Conservation (phyloP, 192 early-diverging fungal genomes). For the Gaertneriomyces semiglobifer region DNA sequence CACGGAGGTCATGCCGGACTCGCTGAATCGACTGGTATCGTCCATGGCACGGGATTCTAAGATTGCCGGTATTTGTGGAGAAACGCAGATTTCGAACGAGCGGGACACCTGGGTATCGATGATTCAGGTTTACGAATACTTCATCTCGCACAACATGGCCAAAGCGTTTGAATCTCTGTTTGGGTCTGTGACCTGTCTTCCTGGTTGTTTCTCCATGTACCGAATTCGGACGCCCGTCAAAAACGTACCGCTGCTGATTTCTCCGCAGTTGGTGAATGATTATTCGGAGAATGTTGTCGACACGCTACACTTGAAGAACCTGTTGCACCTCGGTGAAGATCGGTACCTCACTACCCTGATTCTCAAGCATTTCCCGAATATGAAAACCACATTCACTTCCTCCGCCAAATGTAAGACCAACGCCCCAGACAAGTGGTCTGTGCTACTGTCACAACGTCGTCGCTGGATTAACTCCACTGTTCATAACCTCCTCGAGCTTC, state of each 20-base stretch:
- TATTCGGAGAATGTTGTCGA: slow-evolving; percentile 91
- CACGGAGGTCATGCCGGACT: slow-evolving; percentile 78
- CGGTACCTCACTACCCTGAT: slow-evolving; percentile 94
- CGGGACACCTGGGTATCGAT: slow-evolving; percentile 91
- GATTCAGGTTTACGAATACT: slow-evolving; percentile 91
- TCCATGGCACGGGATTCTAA: slow-evolving; percentile 85
- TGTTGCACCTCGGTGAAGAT: slow-evolving; percentile 94
- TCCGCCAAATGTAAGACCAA: slow-evolving; percentile 88
- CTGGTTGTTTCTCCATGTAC: slow-evolving; percentile 99
- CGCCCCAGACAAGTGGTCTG: slow-evolving; percentile 84
- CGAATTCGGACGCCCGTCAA: slow-evolving; percentile 80
- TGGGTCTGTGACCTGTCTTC: slow-evolving; percentile 62
- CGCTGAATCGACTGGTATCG: slow-evolving; percentile 88
- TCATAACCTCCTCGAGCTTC: slow-evolving; percentile 89
- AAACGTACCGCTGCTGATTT: slow-evolving; percentile 74
- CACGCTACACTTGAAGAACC: slow-evolving; percentile 96
- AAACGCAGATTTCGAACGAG: slow-evolving; percentile 91
- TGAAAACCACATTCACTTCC: slow-evolving; percentile 88
- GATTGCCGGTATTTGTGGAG: slow-evolving; percentile 93
- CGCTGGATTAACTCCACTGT: slow-evolving; percentile 99
- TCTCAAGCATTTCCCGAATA: slow-evolving; percentile 95
- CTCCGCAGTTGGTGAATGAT: slow-evolving; percentile 73
- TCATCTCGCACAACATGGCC: slow-evolving; percentile 54
- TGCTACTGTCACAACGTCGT: slow-evolving; percentile 91
- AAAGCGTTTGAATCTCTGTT: slow-evolving; percentile 67